A percentile compares a stretch with the other conserved stretches of the same genome.
Conservation (phyloP, 306 rosid species). For the Vachellia collinsii region DNA sequence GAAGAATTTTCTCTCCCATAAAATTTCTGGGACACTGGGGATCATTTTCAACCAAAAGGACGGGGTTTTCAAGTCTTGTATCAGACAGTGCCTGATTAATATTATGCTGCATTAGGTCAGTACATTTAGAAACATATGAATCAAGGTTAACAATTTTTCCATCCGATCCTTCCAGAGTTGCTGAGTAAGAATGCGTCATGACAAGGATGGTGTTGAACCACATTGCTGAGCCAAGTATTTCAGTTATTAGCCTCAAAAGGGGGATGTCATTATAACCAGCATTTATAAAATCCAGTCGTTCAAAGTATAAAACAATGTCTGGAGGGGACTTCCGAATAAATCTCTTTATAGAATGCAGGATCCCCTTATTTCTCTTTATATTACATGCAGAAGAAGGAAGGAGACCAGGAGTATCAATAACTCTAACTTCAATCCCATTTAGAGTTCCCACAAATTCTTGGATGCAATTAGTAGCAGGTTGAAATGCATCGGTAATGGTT, state of each 20-base stretch:
- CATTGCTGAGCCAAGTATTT: slow-evolving; percentile 77
- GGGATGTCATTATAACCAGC: slow-evolving; percentile 53
- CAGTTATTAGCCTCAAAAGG: slow-evolving; percentile 74
- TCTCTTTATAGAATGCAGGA: slow-evolving; percentile 72
- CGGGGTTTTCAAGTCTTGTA: slow-evolving; percentile 81
- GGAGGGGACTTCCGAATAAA: slow-evolving; percentile 85
- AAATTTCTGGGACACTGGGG: slow-evolving; percentile 68
- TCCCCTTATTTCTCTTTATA: slow-evolving; percentile 75
- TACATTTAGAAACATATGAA: slow-evolving; percentile 59
- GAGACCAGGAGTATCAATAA: slow-evolving; percentile 93
- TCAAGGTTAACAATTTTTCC: slow-evolving; percentile 69
- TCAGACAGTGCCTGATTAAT: slow-evolving; percentile 83
- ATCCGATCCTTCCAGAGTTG: slow-evolving; percentile 74
- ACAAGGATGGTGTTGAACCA: slow-evolving; percentile 93
- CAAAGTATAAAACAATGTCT: slow-evolving; percentile 83
- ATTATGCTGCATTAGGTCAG: slow-evolving; percentile 69
- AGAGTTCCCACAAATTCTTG: slow-evolving; percentile 74
- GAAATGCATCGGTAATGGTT: slow-evolving; percentile 81
- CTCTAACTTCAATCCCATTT: slow-evolving; percentile 64
- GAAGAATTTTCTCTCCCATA: slow-evolving; percentile 85
- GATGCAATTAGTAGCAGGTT: slow-evolving; percentile 76
- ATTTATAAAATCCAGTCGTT: slow-evolving; percentile 75
- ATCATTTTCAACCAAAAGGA: slow-evolving; percentile 90
- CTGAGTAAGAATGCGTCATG: slow-evolving; percentile 87
- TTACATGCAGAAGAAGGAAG: slow-evolving; percentile 61